These are phyloP conservation scores for Suillus brevipes DNA, from an alignment of 768 basidiomycete species.

Conservation along the genomic window DNA sequence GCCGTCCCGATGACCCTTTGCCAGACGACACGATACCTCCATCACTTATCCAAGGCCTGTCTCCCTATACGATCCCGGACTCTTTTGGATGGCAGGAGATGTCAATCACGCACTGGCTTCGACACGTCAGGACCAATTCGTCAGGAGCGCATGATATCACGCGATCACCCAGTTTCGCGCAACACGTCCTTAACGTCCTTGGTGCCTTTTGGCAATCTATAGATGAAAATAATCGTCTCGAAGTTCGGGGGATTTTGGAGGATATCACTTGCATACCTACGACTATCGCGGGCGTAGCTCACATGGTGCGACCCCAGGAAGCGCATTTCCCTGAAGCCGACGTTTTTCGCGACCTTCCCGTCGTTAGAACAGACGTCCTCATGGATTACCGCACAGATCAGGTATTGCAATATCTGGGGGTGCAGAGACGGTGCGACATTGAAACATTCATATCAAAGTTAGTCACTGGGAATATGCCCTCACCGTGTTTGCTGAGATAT, in stretches of 20 bases:
- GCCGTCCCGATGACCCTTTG: slow-evolving; percentile 71
- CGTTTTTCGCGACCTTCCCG: slow-evolving; percentile 82
- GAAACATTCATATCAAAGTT: background rate
- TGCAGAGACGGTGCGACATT: background rate
- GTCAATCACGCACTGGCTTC: slow-evolving; percentile 68
- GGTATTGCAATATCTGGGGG: background rate
- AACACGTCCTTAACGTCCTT: slow-evolving; percentile 57
- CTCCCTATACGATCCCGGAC: slow-evolving; percentile 58
- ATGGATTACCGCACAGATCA: background rate
- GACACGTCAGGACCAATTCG: slow-evolving; percentile 49
- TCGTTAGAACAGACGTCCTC: slow-evolving; percentile 41
- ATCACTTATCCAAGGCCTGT: background rate
- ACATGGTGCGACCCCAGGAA: slow-evolving; percentile 49
- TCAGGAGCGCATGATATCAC: slow-evolving; percentile 60
- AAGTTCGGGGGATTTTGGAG: slow-evolving; percentile 36
- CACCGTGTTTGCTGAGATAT: background rate
- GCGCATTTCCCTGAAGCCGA: slow-evolving; percentile 83
- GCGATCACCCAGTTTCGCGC: slow-evolving; percentile 68
- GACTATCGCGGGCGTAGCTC: slow-evolving; percentile 23
- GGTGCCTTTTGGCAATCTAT: background rate
- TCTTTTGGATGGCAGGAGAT: slow-evolving; percentile 34
- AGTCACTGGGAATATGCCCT: background rate
- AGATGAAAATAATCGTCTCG: background rate
- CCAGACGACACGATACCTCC: slow-evolving; percentile 61
- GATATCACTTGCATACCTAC: slow-evolving; percentile 69